These are phyloP conservation scores for Conticribra weissflogii DNA, from an alignment of 108 stramenopile species.

Conservation along the genomic window DNA sequence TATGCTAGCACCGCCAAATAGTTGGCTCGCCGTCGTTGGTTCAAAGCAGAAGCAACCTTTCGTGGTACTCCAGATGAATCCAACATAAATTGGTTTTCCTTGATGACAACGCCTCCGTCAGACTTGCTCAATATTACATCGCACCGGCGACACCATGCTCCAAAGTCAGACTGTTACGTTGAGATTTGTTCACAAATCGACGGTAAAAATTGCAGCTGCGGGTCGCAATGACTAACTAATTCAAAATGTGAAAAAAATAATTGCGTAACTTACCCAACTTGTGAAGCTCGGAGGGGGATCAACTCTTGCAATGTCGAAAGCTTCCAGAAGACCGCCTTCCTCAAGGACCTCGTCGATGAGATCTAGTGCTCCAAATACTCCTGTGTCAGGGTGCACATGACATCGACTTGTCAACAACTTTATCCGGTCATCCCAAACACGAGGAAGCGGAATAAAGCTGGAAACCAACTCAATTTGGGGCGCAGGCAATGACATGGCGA, in stretches of 20 bases:
- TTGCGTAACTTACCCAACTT: slow-evolving; percentile 40
- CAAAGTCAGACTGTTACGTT: slow-evolving; percentile 19
- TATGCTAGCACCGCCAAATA: slow-evolving; percentile 40
- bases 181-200: too few relatives aligned
- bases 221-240: not conserved
- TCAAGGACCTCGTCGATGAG: slow-evolving; percentile 67
- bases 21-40: slow-evolving; percentile 24
- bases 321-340: slow-evolving; percentile 58
- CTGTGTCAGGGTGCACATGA: slow-evolving; percentile 52
- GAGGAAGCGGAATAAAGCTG: slow-evolving; percentile 52
- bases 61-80: slow-evolving; percentile 11
- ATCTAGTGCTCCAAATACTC: slow-evolving; percentile 53
- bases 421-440: slow-evolving; percentile 48
- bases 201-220: not conserved
- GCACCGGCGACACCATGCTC: slow-evolving; percentile 30
- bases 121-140: slow-evolving; percentile 29
- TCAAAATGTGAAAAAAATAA: not conserved
- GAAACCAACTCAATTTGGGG: slow-evolving; percentile 35
- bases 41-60: slow-evolving; percentile 9
- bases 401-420: slow-evolving; percentile 42
- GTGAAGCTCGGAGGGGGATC: slow-evolving; percentile 46
- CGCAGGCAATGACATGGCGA: slow-evolving; percentile 41
- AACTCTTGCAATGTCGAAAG: slow-evolving; percentile 46
- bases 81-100: not conserved
- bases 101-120: not conserved